A percentile compares a stretch with the other conserved stretches of the same genome.
phyloP scores from a whole-genome alignment of 176 grass and related monocot species.

The Cenchrus americanus region DNA sequence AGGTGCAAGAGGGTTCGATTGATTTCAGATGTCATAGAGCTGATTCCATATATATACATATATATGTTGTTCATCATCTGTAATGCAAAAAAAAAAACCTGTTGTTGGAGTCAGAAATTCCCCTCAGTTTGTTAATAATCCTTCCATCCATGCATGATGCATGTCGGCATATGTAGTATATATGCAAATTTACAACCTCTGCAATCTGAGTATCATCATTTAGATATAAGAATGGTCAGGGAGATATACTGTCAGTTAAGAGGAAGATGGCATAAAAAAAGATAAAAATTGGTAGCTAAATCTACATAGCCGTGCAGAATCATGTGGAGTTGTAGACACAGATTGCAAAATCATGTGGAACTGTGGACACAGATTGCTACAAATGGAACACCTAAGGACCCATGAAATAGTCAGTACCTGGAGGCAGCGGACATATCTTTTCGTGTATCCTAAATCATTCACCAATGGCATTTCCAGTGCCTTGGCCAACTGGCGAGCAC shows the following conservation, averaged over 20 bases:
- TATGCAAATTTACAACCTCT: slow-evolving; percentile 89
- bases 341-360: slow-evolving; percentile 6
- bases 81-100: too few relatives aligned
- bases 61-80: too few relatives aligned
- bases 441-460: slow-evolving; percentile 98
- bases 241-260: slow-evolving; percentile 3
- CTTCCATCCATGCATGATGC: too few relatives aligned
- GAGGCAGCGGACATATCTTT: slow-evolving; percentile 98
- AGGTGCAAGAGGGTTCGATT: too few relatives aligned
- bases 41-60: too few relatives aligned
- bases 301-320: neutral
- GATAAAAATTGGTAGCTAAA: neutral
- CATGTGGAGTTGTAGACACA: neutral
- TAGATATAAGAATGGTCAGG: slow-evolving; percentile 21
- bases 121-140: too few relatives aligned
- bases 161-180: too few relatives aligned
- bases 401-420: slow-evolving; percentile 55
- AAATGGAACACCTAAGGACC: neutral
- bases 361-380: neutral
- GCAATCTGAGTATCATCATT: slow-evolving; percentile 64
- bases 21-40: too few relatives aligned
- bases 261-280: neutral
- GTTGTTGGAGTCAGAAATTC: too few relatives aligned
- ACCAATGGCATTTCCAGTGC: slow-evolving; percentile 93
- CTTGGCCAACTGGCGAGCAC: slow-evolving; percentile 85